Evolutionary conservation across 208 protist genomes (phyloP), one percentile per base, ranked within the genome.

Genomic region (Herpetomonas samuelpessoai): DNA sequence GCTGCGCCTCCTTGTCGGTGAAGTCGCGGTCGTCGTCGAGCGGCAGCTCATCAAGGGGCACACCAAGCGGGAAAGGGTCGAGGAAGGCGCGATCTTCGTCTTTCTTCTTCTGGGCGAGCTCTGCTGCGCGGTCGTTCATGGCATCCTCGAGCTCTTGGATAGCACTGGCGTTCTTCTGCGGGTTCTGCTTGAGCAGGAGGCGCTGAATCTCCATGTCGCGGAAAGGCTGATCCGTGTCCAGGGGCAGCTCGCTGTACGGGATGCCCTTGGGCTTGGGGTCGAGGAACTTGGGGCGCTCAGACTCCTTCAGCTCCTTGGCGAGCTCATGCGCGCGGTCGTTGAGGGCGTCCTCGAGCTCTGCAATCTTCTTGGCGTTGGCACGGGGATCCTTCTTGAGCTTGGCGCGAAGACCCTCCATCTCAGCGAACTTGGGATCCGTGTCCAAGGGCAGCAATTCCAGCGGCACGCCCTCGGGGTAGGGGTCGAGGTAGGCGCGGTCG

Each of bases 101-200:
- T 31, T 79, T 57, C 62, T 74, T 76, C 65, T 83, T 64, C 64
- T 70, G 75, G 24, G 82, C 86, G 35, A 92, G 62, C 57, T 84
- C 79, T 3, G 57, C 64, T 16, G 76, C 86, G 35, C 80, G 86
- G 39, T 79, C 74, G 63, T 93, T 90, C 41, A 93, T 66, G 12
- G 76, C 77, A 18, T 77, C 78, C 68, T 88, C 86, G 1, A 91
- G 70, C 27, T 83, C 77, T 57, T 74, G 56, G 41, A 90, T 81
- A 24, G 64, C 79, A 6, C 53, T 67, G 26, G 68, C 70, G 59
- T 88, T 76, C 38, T 57, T 59, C 39, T 62, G 62, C 30, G 79
- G 74, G 53, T 86, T 50, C 30, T 83, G 65, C 55, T 80, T 60
- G 30, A 86, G 69, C 52, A 71, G n/a, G 28, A 81, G 65, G 2